Percentiles rank a stretch among this genome's conserved stretches.
phyloP scores from a whole-genome alignment of 192 early-diverging fungal species.

The Rhizophagus sp. region DNA sequence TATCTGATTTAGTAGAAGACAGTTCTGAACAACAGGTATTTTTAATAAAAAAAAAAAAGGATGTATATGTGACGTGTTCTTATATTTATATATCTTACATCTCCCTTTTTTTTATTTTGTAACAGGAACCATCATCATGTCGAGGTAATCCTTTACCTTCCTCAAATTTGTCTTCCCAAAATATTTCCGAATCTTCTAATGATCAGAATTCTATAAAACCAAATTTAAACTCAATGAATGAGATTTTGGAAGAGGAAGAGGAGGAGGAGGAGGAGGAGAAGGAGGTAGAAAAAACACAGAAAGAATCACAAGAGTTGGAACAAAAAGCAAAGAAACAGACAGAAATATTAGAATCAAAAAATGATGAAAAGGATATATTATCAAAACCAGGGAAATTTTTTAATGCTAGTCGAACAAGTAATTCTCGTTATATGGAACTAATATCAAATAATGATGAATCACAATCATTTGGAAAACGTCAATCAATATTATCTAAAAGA shows the following conservation, averaged over 20 bases:
- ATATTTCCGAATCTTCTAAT: background rate
- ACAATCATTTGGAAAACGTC: background rate
- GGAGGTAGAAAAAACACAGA: background rate
- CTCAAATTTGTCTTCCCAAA: background rate
- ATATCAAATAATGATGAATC: background rate
- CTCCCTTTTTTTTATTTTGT: background rate
- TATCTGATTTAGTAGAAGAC: conserved; percentile 24
- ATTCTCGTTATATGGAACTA: background rate
- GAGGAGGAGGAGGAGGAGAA: background rate
- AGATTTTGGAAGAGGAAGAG: background rate
- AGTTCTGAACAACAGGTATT: conserved; percentile 26
- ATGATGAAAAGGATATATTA: background rate
- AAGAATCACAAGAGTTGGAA: background rate
- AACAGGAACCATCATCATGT: background rate
- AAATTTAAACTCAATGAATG: background rate
- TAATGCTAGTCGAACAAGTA: background rate
- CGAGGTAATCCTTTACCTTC: background rate
- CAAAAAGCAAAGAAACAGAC: background rate
- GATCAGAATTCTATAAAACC: background rate
- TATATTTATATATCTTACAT: background rate
- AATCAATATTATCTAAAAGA: background rate
- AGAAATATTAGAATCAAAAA: background rate
- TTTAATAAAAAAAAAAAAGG: too few relatives aligned
- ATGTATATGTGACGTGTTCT: background rate
- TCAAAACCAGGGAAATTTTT: background rate